phyloP scores from a whole-genome alignment of 257 asterid genomes.

The Fraxinus excelsior region DNA sequence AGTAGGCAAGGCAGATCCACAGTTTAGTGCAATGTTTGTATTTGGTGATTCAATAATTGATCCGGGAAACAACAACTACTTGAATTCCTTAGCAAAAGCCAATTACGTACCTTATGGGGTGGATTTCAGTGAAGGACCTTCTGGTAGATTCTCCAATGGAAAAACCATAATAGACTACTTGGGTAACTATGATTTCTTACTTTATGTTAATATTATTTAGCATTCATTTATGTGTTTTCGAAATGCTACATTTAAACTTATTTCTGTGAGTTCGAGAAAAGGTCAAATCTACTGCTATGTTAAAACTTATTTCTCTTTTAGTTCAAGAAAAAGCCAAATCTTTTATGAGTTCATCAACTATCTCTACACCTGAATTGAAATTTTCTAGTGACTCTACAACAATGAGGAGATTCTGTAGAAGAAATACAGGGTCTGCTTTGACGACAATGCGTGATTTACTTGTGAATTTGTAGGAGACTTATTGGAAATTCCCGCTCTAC shows the following conservation, averaged over 20 bases:
- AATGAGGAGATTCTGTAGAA: not conserved
- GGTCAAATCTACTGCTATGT: too few species aligned
- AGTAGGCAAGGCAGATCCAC: slow-evolving; percentile 3
- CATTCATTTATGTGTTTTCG: too few species aligned
- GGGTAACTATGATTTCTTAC: slow-evolving; percentile 30
- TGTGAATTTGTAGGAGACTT: slow-evolving; percentile 43
- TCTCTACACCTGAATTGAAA: too few species aligned
- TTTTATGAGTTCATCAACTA: too few species aligned
- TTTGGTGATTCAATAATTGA: slow-evolving; percentile 75
- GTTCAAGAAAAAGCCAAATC: too few species aligned
- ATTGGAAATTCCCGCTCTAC: slow-evolving; percentile 47
- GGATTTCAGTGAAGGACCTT: slow-evolving; percentile 59
- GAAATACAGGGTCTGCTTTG: not conserved
- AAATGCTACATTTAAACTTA: too few species aligned
- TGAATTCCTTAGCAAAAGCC: slow-evolving; percentile 67
- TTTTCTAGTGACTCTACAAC: too few species aligned
- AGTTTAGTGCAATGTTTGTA: slow-evolving; percentile 54
- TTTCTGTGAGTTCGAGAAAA: not conserved
- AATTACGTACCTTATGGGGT: slow-evolving; percentile 72
- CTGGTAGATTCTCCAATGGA: slow-evolving; percentile 81
- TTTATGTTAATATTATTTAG: too few species aligned
- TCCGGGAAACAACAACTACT: slow-evolving; percentile 74
- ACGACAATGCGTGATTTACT: not conserved
- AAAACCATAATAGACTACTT: slow-evolving; percentile 56
- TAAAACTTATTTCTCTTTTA: not conserved